Evolutionary conservation across 306 rosid genomes (phyloP), one percentile per base, ranked within the genome.

Genomic region (Prunus campanulata): DNA sequence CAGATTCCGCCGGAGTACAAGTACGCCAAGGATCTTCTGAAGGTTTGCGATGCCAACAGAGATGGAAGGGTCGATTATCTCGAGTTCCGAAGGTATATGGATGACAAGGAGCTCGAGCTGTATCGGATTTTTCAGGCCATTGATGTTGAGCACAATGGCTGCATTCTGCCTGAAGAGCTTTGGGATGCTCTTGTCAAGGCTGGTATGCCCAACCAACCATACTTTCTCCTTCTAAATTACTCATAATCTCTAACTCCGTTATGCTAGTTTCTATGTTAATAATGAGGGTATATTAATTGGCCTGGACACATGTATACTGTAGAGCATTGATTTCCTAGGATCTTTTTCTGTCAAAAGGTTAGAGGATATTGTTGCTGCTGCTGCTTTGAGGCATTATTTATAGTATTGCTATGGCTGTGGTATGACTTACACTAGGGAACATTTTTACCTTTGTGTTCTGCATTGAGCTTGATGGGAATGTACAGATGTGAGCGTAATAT

Each of bases 171-270:
- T 0, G 98, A 94, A 85, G 98, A 94, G 91, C 96, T 94, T 1
- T 94, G 90, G 93, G 98, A 94, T 78, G 98, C 98, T 14, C 97
- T 94, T 69, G 87, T 91, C 12, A 88, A 73, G 83, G 94, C 97
- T 82, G 98, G 98, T 90, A 82, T 75, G 74, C 77, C 67, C 8
- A 6, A 13, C 22, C 51, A 66, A 35, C 51, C 48, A 1, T 10
- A 39, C 51, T 63, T 30, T 63, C 12, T 30, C 39, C 14, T 27
- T 61, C 19, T 15, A 24, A 25, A 61, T 61, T 27, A 18, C 1
- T 3, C 4, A 30, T 3, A 19, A 35, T 65, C 4, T 11, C 27
- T 11, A 35, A 65, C 70, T 65, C 8, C 19, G 20, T 54, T 47
- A 5, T n/a, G n/a, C 19, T 71, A 35, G 50, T 35, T 32, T 71